These are phyloP conservation scores for Cicer yamashitae DNA, from an alignment of 306 rosid species.

Conservation along the genomic window DNA sequence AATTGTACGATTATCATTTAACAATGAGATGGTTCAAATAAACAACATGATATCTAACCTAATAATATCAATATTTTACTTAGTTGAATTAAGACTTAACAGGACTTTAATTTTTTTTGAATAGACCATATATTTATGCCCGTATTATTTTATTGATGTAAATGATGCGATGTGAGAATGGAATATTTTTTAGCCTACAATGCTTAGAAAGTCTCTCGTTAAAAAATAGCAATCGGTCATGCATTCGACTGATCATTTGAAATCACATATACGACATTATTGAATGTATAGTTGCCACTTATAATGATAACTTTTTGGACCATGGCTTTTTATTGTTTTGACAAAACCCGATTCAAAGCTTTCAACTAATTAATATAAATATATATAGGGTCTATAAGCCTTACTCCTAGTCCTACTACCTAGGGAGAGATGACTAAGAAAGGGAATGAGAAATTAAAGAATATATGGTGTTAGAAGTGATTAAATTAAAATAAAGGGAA, in stretches of 20 bases:
- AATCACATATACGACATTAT: conserved; percentile 9
- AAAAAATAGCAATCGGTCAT: neutral
- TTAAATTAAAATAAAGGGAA: neutral
- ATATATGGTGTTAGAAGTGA: neutral
- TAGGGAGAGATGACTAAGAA: conserved; percentile 9
- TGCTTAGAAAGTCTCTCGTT: neutral
- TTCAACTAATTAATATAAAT: conserved; percentile 43
- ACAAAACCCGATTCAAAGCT: conserved; percentile 37
- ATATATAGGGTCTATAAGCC: conserved; percentile 7
- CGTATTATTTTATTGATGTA: no score
- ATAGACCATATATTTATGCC: no score
- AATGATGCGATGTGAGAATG: no score
- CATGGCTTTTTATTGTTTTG: conserved; percentile 38
- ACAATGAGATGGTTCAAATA: no score
- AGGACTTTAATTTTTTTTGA: no score
- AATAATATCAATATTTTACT: no score
- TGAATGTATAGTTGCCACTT: conserved; percentile 33
- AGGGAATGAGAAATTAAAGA: neutral
- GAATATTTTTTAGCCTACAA: no score
- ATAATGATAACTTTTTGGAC: conserved; percentile 32
- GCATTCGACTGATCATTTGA: neutral
- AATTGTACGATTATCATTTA: no score
- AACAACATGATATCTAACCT: no score
- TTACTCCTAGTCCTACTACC: conserved; percentile 13
- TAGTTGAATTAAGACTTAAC: no score